These are phyloP conservation scores for Ophiocytium majus DNA, from an alignment of 352 stramenopile species.

Conservation along the genomic window DNA sequence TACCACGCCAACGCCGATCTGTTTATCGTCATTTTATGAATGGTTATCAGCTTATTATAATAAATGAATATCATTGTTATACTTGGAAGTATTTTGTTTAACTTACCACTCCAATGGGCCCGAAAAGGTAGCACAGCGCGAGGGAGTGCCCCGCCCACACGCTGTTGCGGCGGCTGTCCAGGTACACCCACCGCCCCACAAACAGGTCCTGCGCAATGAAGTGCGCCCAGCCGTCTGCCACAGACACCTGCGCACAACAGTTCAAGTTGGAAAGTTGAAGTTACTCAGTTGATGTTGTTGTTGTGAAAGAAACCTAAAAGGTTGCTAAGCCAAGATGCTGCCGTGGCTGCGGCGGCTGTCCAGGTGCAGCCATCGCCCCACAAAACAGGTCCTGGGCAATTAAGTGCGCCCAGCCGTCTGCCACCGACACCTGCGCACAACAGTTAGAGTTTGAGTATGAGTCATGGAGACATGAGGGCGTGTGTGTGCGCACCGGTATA, in stretches of 20 bases:
- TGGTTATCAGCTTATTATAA: too few relatives aligned
- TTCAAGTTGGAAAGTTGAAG: background rate
- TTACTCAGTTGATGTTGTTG: background rate
- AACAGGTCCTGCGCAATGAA: constrained; percentile 54
- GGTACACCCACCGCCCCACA: constrained; percentile 53
- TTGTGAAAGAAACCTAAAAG: too few relatives aligned
- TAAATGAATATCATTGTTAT: too few relatives aligned
- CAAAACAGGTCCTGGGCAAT: constrained; percentile 50
- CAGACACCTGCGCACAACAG: background rate
- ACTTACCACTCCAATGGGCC: constrained; percentile 41
- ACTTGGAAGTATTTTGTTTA: too few relatives aligned
- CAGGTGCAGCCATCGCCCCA: too few relatives aligned
- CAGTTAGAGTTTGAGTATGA: too few relatives aligned
- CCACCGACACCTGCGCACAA: constrained; percentile 45
- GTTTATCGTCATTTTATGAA: too few relatives aligned
- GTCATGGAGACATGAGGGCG: too few relatives aligned
- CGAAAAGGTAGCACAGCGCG: constrained; percentile 49
- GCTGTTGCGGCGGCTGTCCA: constrained; percentile 47
- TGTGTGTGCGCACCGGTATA: too few relatives aligned
- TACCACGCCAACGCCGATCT: too few relatives aligned
- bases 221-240: constrained; percentile 46
- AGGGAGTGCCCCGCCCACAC: constrained; percentile 49
- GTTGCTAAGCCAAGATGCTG: too few relatives aligned
- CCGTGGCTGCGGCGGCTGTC: too few relatives aligned
- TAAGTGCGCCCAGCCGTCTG: constrained; percentile 49